These are phyloP conservation scores for Juglanconis oblonga DNA, from an alignment of 2,329 filamentous ascomycete species.

Conservation along the genomic window DNA sequence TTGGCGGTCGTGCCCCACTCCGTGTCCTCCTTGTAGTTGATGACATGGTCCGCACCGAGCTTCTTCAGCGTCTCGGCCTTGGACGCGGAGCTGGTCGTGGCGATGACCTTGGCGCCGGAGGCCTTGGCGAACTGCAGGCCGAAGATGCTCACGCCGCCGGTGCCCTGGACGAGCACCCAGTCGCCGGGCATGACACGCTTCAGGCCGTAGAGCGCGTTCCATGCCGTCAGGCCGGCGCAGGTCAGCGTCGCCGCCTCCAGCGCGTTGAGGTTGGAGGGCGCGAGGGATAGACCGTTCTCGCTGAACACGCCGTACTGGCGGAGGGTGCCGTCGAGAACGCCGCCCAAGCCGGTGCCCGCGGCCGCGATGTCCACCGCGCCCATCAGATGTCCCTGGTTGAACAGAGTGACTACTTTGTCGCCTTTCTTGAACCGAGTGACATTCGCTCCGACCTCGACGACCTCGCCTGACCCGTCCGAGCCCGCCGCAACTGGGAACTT, in stretches of 20 bases:
- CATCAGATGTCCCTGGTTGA: constrained; percentile 53
- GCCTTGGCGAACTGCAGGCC: constrained; percentile 53
- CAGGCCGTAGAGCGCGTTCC: constrained; percentile 64
- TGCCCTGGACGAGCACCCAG: constrained; percentile 66
- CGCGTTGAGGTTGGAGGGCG: constrained; percentile 53
- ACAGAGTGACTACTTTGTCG: constrained; percentile 58
- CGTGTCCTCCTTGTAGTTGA: constrained; percentile 52
- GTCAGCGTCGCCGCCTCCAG: constrained; percentile 54
- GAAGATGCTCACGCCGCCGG: constrained; percentile 66
- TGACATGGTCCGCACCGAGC: constrained; percentile 52
- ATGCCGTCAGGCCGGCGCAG: constrained; percentile 62
- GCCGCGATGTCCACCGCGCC: constrained; percentile 36
- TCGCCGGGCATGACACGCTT: constrained; percentile 50
- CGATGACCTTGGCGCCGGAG: constrained; percentile 53
- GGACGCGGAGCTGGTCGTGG: constrained; percentile 49
- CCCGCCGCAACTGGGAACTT: constrained; percentile 44
- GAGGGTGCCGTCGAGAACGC: constrained; percentile 64
- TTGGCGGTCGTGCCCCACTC: constrained; percentile 55
- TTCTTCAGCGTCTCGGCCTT: constrained; percentile 50
- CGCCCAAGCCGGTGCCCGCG: constrained; percentile 60
- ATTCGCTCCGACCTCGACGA: constrained; percentile 48
- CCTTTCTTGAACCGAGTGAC: constrained; percentile 48
- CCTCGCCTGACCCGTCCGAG: constrained; percentile 53
- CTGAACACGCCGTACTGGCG: constrained; percentile 66
- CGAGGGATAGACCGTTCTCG: constrained; percentile 63